Percentiles rank a stretch among this genome's conserved stretches.
These are phyloP conservation scores for Lachnellula hyalina DNA, from an alignment of 2,329 filamentous ascomycete species.

Conservation along the genomic window DNA sequence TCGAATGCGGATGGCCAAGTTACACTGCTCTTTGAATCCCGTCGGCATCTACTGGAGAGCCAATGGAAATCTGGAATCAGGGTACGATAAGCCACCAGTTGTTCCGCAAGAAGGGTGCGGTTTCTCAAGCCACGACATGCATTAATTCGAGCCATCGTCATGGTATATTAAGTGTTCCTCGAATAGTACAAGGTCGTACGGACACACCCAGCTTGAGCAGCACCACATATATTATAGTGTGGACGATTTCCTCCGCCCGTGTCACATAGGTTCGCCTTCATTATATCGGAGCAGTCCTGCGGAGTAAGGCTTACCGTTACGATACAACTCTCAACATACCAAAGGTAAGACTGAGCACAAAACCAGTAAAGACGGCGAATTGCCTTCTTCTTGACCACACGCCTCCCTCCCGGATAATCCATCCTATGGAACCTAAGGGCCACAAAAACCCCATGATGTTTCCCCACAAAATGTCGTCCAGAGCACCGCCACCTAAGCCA, in stretches of 20 bases:
- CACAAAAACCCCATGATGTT: constrained; percentile 93
- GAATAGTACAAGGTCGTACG: background rate
- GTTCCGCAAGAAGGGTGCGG: background rate
- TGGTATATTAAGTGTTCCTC: background rate
- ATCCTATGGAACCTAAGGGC: constrained; percentile 79
- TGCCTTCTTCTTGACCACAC: constrained; percentile 81
- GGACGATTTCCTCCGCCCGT: background rate
- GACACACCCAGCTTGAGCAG: background rate
- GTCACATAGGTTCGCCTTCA: background rate
- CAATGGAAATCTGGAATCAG: background rate
- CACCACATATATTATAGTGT: background rate
- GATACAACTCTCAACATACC: constrained; percentile 52
- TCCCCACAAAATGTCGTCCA: constrained; percentile 84
- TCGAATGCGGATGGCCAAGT: background rate
- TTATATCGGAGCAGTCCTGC: background rate
- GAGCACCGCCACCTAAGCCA: constrained; percentile 37
- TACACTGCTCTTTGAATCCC: background rate
- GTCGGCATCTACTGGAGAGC: background rate
- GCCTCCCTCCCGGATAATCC: constrained; percentile 80
- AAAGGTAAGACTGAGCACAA: constrained; percentile 73
- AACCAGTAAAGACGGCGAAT: constrained; percentile 79
- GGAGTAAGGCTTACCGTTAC: constrained; percentile 10
- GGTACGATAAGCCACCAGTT: background rate
- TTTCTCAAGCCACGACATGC: background rate
- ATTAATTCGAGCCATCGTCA: background rate